Evolutionary conservation across 1,284 basidiomycete genomes (phyloP).

Genomic region (Mycena sp.): DNA sequence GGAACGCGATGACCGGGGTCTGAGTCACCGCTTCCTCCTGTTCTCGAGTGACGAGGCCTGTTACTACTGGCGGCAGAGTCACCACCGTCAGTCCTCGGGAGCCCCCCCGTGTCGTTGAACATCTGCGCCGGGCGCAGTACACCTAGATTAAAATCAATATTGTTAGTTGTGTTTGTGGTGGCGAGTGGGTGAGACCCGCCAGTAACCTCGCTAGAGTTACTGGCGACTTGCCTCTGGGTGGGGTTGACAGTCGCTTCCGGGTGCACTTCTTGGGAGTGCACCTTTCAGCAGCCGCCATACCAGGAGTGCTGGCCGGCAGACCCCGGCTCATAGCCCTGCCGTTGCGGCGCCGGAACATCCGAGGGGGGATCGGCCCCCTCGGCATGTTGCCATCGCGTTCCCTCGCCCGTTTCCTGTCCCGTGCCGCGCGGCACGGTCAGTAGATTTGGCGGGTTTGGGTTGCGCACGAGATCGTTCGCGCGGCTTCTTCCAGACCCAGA

Average conservation of each 20-base stretch:
- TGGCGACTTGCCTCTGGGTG: not conserved
- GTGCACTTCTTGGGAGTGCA: not conserved
- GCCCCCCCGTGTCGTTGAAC: not conserved
- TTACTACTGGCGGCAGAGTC: not conserved
- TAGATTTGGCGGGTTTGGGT: constrained; percentile 12
- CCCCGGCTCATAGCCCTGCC: constrained; percentile 4
- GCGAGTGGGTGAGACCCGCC: not conserved
- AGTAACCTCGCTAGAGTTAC: not conserved
- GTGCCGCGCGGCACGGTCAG: not conserved
- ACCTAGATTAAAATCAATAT: not conserved
- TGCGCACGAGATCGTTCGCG: not conserved
- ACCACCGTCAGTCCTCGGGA: not conserved
- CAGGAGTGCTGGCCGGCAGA: constrained; percentile 19
- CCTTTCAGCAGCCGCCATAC: not conserved
- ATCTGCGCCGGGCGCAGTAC: not conserved
- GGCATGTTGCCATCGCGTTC: not conserved
- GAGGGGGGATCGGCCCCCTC: not conserved
- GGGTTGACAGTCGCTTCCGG: not conserved
- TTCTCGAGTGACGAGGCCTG: not conserved
- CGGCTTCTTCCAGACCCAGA: constrained; percentile 16
- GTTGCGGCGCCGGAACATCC: not conserved
- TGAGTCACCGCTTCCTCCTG: constrained; percentile 4
- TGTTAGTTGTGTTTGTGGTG: not conserved
- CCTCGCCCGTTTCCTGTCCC: constrained; percentile 19
- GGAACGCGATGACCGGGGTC: not conserved